Conservation (phyloP, 2,329 filamentous ascomycete species). For the Pseudomassariella vexata region DNA sequence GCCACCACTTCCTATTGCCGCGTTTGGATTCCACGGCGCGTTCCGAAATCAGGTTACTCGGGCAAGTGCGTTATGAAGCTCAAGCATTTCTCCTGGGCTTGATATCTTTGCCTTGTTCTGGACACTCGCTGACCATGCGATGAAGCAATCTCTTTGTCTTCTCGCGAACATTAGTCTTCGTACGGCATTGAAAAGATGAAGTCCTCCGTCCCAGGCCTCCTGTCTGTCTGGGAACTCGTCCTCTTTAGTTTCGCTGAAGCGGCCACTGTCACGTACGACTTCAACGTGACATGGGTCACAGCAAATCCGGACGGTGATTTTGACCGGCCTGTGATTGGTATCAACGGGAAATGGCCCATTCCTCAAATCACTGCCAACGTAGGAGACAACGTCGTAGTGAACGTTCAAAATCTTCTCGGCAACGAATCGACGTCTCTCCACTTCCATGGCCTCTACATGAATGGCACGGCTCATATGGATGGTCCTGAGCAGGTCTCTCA, state of each 20-base stretch:
- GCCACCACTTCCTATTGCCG: too few relatives aligned
- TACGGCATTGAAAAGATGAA: too few relatives aligned
- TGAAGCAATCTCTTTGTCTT: too few relatives aligned
- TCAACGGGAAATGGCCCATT: constrained; percentile 72
- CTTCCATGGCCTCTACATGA: constrained; percentile 69
- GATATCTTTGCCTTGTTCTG: too few relatives aligned
- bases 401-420: constrained; percentile 52
- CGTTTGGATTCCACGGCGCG: too few relatives aligned
- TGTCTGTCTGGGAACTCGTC: constrained; percentile 9
- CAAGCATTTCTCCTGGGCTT: too few relatives aligned
- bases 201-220: too few relatives aligned
- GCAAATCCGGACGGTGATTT: constrained; percentile 66
- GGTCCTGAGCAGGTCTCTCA: constrained; percentile 62
- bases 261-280: constrained; percentile 54
- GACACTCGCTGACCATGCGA: too few relatives aligned
- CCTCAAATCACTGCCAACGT: constrained; percentile 58
- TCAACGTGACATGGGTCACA: constrained; percentile 65
- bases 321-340: constrained; percentile 63
- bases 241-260: constrained; percentile 25
- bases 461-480: constrained; percentile 65
- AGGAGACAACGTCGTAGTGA: constrained; percentile 56
- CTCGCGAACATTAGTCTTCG: too few relatives aligned
- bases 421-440: constrained; percentile 59
- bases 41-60: too few relatives aligned
- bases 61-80: too few relatives aligned